Conservation (phyloP, 2,329 filamentous ascomycete species). For the Ascochyta lentis region DNA sequence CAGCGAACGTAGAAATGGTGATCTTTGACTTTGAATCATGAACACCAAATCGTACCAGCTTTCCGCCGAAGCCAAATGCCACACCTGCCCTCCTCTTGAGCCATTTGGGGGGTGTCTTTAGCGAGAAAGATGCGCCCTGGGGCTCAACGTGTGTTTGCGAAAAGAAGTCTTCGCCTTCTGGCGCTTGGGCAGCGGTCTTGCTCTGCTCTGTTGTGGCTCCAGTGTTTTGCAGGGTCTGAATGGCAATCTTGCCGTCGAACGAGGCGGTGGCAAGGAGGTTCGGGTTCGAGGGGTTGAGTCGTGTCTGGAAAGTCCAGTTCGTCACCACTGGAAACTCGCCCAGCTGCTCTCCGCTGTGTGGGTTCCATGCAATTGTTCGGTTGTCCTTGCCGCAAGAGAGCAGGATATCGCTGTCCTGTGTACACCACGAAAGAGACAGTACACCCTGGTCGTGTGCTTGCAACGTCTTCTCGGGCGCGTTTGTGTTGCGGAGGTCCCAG, state of each 20-base stretch:
- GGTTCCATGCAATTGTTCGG: conserved; percentile 94
- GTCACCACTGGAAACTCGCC: conserved; percentile 96
- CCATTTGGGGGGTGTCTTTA: conserved; percentile 88
- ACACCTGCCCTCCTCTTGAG: conserved; percentile 83
- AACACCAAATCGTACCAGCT: conserved; percentile 78
- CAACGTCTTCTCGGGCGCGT: conserved; percentile 86
- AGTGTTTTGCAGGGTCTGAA: conserved; percentile 94
- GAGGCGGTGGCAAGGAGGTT: conserved; percentile 92
- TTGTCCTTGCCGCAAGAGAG: conserved; percentile 98
- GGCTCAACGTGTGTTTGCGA: conserved; percentile 90
- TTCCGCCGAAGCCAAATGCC: conserved; percentile 94
- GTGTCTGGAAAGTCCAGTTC: conserved; percentile 98
- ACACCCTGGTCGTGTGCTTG: conserved; percentile 95
- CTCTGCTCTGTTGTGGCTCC: conserved; percentile 76
- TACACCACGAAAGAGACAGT: conserved; percentile 93
- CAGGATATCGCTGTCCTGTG: conserved; percentile 85
- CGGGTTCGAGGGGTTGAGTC: conserved; percentile 93
- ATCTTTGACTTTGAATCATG: conserved; percentile 78
- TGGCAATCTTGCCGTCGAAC: conserved; percentile 93
- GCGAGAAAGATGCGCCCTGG: conserved; percentile 86
- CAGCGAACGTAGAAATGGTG: conserved; percentile 83
- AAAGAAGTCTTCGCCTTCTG: conserved; percentile 96
- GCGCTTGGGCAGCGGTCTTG: conserved; percentile 61
- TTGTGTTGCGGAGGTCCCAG: conserved; percentile 96
- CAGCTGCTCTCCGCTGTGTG: conserved; percentile 83